Evolutionary conservation across 1,284 basidiomycete species (phyloP), one percentile per base, ranked within the genome.

Genomic region (Cutaneotrichosporon cyanovorans): DNA sequence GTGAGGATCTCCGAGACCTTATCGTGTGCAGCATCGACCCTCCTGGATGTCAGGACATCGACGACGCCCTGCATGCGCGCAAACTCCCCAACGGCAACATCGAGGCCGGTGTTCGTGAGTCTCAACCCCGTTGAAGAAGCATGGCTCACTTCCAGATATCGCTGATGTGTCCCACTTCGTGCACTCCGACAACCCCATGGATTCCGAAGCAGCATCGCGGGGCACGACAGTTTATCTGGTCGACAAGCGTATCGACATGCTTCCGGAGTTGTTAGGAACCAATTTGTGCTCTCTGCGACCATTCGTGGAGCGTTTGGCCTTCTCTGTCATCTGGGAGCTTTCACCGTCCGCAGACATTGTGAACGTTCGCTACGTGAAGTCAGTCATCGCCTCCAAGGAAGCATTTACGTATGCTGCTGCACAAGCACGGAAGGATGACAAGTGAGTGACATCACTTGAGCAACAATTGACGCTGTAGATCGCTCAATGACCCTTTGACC

Each of bases 151-250:
- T 2, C 4, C 59, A 93, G 89, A 99, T 69, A 99, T 98, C 56
- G 95, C 95, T 50, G 93, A 99, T 64, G 95, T 99, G 1, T 93
- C 93, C 3, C 84, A 95, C 69, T 99, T 99, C 62, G 95, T 99
- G 1, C 82, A 80, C 45, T 78, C 91, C 3, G 89, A 93, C 63
- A 99, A 86, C 45, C 81, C 95, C 0, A 98, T 99, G 92, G 95
- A 99, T 61, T 82, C 76, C 31, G 95, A 99, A 70, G 95, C 95
- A 15, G 89, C 93, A 14, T 80, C 90, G 12, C 79, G 95, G 46
- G 93, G 95, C 11, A 98, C 93, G 1, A 98, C 95, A 0, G 95
- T 99, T 4, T 99, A 98, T 68, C 80, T 99, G 5, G 95, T 98
- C 2, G 95, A 99, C 76, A 95, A 93, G 73, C 85, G 95, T 32